Conservation (phyloP, 345 rosid species). For the Brassica cretica region DNA sequence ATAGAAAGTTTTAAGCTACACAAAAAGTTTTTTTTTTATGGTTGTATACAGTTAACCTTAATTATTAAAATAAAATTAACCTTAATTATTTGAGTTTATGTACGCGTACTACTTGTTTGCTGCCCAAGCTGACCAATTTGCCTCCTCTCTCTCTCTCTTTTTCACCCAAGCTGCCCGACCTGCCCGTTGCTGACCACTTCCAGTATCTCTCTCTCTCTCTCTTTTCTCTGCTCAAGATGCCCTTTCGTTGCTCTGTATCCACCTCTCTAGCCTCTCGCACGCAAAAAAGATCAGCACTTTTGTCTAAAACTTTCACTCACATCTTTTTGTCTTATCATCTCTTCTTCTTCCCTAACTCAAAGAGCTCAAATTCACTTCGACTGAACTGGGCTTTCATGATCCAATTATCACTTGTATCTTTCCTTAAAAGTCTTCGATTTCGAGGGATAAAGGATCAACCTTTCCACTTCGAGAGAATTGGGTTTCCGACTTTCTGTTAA, state of each 20-base stretch:
- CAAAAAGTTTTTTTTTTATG: not conserved
- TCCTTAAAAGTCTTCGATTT: not conserved
- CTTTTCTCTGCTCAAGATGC: slow-evolving; percentile 28
- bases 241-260: slow-evolving; percentile 32
- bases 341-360: slow-evolving; percentile 22
- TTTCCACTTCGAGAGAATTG: slow-evolving; percentile 8
- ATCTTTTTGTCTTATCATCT: slow-evolving; percentile 15
- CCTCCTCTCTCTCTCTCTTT: slow-evolving; percentile 26
- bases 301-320: slow-evolving; percentile 46
- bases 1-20: not conserved
- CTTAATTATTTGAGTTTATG: slow-evolving; percentile 7
- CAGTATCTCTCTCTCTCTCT: slow-evolving; percentile 41
- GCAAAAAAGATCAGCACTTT: slow-evolving; percentile 38
- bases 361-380: slow-evolving; percentile 27
- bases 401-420: not conserved
- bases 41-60: not conserved
- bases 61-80: not conserved
- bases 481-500: slow-evolving; percentile 8
- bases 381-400: slow-evolving; percentile 6
- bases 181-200: slow-evolving; percentile 64
- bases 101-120: slow-evolving; percentile 28
- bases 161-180: slow-evolving; percentile 56
- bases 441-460: slow-evolving; percentile 7
- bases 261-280: slow-evolving; percentile 28
- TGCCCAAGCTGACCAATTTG: slow-evolving; percentile 57